phyloP scores from a whole-genome alignment of 306 rosid species.

The Acacia crassicarpa region DNA sequence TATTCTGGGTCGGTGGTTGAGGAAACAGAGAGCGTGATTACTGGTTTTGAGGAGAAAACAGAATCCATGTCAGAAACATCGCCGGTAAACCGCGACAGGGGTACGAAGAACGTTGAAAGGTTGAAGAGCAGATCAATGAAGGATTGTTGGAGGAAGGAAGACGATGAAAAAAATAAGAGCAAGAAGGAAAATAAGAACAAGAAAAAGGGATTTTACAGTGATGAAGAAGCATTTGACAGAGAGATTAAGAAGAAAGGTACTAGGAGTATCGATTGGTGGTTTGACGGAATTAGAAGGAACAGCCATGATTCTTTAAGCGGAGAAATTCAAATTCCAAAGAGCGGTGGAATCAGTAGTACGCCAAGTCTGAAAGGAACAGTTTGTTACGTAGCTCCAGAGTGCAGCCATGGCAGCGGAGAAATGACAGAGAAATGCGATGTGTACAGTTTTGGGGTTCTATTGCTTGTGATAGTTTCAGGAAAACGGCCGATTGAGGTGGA shows the following conservation, averaged over 20 bases:
- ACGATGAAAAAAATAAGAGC: slow-evolving; percentile 42
- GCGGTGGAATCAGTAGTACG: slow-evolving; percentile 74
- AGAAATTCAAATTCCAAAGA: slow-evolving; percentile 47
- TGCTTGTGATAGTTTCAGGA: slow-evolving; percentile 78
- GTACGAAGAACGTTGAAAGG: slow-evolving; percentile 27
- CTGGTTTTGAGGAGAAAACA: slow-evolving; percentile 59
- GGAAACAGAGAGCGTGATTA: slow-evolving; percentile 73
- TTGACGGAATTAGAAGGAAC: slow-evolving; percentile 58
- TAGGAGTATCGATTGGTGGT: slow-evolving; percentile 72
- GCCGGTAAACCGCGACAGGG: slow-evolving; percentile 29
- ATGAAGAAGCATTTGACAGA: slow-evolving; percentile 45
- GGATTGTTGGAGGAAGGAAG: slow-evolving; percentile 68
- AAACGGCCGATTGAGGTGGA: slow-evolving; percentile 77
- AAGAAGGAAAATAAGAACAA: slow-evolving; percentile 58
- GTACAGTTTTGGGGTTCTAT: slow-evolving; percentile 75
- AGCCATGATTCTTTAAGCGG: slow-evolving; percentile 59
- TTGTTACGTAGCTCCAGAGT: slow-evolving; percentile 88
- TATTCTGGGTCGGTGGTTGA: slow-evolving; percentile 70
- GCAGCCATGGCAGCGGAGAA: slow-evolving; percentile 57
- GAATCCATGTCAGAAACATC: slow-evolving; percentile 26
- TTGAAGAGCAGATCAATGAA: slow-evolving; percentile 33
- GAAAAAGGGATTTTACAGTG: slow-evolving; percentile 42
- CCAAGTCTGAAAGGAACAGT: slow-evolving; percentile 89
- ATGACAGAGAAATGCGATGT: slow-evolving; percentile 81
- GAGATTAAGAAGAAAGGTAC: slow-evolving; percentile 39